Conservation (phyloP, 257 asterid species). For the Striga asiatica region DNA sequence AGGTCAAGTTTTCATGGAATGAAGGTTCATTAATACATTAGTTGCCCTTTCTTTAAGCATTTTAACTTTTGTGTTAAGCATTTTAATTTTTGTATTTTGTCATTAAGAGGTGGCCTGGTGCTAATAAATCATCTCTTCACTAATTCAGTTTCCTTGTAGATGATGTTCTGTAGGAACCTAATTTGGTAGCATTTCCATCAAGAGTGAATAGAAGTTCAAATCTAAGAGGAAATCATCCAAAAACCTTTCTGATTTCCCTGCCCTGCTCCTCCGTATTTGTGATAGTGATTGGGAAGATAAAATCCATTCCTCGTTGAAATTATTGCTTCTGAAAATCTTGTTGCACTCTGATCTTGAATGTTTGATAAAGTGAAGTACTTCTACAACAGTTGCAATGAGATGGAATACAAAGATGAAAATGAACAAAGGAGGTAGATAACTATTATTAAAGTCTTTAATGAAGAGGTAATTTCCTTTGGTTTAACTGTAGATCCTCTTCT, state of each 20-base stretch:
- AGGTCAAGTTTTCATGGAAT: constrained; percentile 19
- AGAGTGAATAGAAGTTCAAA: neutral
- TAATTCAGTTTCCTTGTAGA: neutral
- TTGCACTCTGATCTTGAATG: neutral
- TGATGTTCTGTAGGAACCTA: no score
- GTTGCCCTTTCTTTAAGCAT: neutral
- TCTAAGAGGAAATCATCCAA: neutral
- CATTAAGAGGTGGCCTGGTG: no score
- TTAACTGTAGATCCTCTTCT: no score
- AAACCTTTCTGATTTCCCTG: neutral
- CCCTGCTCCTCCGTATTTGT: neutral
- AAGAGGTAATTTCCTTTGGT: no score
- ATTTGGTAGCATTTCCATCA: neutral
- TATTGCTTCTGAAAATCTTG: neutral
- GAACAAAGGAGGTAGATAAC: no score
- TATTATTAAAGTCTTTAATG: no score
- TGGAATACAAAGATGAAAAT: no score
- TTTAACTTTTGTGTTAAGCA: neutral
- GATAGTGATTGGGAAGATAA: neutral
- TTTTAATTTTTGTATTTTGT: neutral
- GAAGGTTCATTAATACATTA: constrained; percentile 21
- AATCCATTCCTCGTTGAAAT: neutral
- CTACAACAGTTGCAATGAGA: no score
- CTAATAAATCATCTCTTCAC: no score
- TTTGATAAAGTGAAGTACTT: no score